Conservation (phyloP, 176 grass and related monocot species). For the Oryza longistaminata region DNA sequence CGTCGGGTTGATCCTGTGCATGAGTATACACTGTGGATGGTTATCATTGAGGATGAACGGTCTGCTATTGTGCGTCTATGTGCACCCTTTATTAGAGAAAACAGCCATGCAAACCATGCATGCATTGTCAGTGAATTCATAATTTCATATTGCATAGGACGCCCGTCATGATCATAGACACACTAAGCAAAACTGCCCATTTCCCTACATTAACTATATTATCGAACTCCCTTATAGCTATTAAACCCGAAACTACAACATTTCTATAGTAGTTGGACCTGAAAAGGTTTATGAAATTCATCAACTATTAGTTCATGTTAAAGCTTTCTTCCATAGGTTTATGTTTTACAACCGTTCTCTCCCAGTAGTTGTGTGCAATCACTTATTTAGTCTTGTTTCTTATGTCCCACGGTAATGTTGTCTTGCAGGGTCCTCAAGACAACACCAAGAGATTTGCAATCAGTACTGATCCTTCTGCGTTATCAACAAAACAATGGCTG, state of each 20-base stretch:
- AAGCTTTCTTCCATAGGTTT: not conserved
- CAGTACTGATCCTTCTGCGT: conserved; percentile 49
- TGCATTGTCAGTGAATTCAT: not conserved
- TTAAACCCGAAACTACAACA: not conserved
- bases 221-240: not conserved
- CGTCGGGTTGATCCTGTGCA: not conserved
- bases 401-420: conserved; percentile 28
- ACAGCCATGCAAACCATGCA: not conserved
- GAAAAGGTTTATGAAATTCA: not conserved
- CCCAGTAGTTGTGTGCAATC: not conserved
- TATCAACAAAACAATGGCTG: conserved; percentile 83
- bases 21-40: not conserved
- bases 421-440: conserved; percentile 79
- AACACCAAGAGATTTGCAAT: conserved; percentile 61
- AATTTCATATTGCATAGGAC: not conserved
- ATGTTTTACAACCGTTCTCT: not conserved
- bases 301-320: not conserved
- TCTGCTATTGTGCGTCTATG: not conserved
- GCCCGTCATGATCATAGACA: not conserved
- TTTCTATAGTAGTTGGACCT: not conserved
- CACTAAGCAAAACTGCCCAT: not conserved
- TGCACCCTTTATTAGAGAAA: not conserved
- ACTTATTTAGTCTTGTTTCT: conserved; percentile 1
- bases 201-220: not conserved
- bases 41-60: not conserved